Conservation (phyloP, 1,284 basidiomycete species). For the Tetrapyrgos nigripes region DNA sequence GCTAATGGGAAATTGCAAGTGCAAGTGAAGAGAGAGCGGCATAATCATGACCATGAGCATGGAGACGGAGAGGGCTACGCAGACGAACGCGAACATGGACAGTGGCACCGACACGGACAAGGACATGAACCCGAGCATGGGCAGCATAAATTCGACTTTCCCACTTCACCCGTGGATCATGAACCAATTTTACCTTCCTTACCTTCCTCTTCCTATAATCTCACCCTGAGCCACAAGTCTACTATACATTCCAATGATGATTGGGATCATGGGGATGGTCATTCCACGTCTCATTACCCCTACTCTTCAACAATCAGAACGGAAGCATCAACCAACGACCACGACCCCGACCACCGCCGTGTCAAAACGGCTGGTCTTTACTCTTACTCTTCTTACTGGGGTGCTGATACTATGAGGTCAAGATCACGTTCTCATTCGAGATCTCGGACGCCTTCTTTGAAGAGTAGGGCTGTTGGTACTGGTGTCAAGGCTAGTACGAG, state of each 20-base stretch:
- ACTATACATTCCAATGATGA: too few relatives aligned
- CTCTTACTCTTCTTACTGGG: neutral
- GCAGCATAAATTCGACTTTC: neutral
- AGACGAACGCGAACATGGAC: too few relatives aligned
- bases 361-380: neutral
- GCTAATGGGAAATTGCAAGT: constrained; percentile 1
- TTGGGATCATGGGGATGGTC: too few relatives aligned
- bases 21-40: too few relatives aligned
- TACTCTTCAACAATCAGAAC: too few relatives aligned
- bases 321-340: too few relatives aligned
- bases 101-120: too few relatives aligned
- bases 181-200: neutral
- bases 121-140: neutral
- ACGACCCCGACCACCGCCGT: neutral
- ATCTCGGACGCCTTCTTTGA: constrained; percentile 7
- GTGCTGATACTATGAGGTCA: neutral
- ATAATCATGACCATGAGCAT: too few relatives aligned
- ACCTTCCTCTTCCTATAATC: neutral
- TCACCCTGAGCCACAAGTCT: too few relatives aligned
- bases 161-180: neutral
- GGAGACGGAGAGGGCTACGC: too few relatives aligned
- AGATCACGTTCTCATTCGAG: too few relatives aligned
- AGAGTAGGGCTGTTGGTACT: constrained; percentile 26
- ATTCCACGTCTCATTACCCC: neutral
- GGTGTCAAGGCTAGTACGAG: constrained; percentile 16